phyloP scores from a whole-genome alignment of 2,329 filamentous ascomycete species.

The Arthrobotrys sinensis region DNA sequence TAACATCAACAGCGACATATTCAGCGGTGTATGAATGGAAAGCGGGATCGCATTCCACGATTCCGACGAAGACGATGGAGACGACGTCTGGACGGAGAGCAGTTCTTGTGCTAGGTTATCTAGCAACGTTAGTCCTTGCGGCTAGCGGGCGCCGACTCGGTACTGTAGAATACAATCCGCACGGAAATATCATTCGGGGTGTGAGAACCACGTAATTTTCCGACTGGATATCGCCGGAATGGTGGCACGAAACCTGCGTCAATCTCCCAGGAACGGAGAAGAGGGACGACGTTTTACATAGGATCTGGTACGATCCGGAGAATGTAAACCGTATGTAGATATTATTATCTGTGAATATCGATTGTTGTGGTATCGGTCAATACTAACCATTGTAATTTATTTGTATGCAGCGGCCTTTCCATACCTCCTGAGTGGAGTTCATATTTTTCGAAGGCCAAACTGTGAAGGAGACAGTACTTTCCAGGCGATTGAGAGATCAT shows the following conservation, averaged over 20 bases:
- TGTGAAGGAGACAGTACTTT: slow-evolving; percentile 18
- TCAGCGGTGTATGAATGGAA: no score
- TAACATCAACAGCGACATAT: no score
- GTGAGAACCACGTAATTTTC: slow-evolving; percentile 5
- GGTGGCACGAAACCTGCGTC: slow-evolving; percentile 19
- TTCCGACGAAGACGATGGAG: neutral
- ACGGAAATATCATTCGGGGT: neutral
- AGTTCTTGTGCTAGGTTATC: neutral
- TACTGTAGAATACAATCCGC: slow-evolving; percentile 9
- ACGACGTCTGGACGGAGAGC: neutral
- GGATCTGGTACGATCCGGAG: slow-evolving; percentile 25
- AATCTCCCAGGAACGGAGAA: slow-evolving; percentile 16
- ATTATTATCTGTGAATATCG: neutral
- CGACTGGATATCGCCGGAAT: slow-evolving; percentile 34
- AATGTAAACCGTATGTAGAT: slow-evolving; percentile 38
- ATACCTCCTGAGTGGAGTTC: slow-evolving; percentile 21
- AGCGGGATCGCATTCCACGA: neutral
- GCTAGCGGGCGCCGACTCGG: slow-evolving; percentile 6
- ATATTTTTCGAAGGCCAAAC: neutral
- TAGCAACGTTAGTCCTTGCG: neutral
- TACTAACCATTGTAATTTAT: slow-evolving; percentile 1
- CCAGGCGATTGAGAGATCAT: slow-evolving; percentile 1
- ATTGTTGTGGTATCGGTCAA: no score
- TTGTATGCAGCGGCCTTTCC: slow-evolving; percentile 18
- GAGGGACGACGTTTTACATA: neutral